phyloP scores from a whole-genome alignment of 2,329 filamentous ascomycete species.

The Fusarium gaditjirri region DNA sequence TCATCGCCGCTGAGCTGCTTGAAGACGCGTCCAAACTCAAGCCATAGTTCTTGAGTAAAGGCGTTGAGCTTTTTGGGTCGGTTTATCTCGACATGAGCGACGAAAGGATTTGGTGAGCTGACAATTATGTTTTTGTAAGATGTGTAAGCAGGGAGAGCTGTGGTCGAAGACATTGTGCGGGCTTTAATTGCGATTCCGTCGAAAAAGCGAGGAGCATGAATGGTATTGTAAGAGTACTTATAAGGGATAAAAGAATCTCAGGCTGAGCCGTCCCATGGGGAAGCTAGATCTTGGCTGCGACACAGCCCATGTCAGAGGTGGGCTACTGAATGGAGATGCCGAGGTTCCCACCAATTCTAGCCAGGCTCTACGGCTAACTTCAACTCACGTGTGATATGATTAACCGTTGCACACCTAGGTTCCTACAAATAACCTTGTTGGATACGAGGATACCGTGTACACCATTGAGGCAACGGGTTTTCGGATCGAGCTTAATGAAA shows the following conservation, averaged over 20 bases:
- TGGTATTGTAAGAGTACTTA: neutral
- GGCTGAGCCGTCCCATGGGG: neutral
- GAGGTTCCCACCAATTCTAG: slow-evolving; percentile 33
- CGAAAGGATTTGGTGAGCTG: slow-evolving; percentile 74
- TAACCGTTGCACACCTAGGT: neutral
- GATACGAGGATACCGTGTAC: neutral
- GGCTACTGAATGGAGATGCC: slow-evolving; percentile 36
- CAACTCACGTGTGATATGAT: slow-evolving; percentile 15
- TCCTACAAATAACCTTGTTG: neutral
- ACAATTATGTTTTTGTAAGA: slow-evolving; percentile 76
- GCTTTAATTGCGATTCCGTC: neutral
- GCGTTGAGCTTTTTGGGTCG: slow-evolving; percentile 88
- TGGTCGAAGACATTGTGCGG: slow-evolving; percentile 38
- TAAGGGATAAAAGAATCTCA: neutral
- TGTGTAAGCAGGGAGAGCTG: slow-evolving; percentile 53
- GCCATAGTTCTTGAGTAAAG: slow-evolving; percentile 87
- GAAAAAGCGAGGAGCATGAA: neutral
- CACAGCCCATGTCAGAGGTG: slow-evolving; percentile 20
- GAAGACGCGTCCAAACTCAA: slow-evolving; percentile 81
- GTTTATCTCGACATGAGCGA: slow-evolving; percentile 94
- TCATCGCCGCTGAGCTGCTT: slow-evolving; percentile 75
- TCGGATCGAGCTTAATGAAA: slow-evolving; percentile 26
- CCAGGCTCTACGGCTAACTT: slow-evolving; percentile 13
- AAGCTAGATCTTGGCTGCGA: slow-evolving; percentile 14
- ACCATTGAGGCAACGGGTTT: neutral